Evolutionary conservation across 441 rosid species (phyloP).

Genomic region (Kokia cookei): DNA sequence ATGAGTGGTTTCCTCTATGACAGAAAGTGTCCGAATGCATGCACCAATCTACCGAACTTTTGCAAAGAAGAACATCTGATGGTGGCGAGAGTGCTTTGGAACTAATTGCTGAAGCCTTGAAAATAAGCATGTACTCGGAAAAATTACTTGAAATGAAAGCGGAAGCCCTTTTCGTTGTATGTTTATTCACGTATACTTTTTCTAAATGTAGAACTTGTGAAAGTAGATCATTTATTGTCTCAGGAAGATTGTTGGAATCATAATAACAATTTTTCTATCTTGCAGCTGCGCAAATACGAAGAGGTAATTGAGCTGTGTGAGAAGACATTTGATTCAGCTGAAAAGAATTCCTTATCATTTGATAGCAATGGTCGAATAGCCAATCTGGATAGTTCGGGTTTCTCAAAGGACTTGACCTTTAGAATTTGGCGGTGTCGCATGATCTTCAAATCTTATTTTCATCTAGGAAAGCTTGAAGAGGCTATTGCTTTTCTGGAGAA

Average conservation of each 20-base stretch:
- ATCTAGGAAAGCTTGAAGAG: constrained; percentile 85
- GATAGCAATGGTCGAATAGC: constrained; percentile 17
- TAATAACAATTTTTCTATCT: constrained; percentile 21
- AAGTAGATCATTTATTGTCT: constrained; percentile 1
- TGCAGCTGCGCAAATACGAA: constrained; percentile 77
- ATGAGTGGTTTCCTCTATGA: constrained; percentile 24
- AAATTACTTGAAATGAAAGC: constrained; percentile 80
- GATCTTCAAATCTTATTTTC: constrained; percentile 64
- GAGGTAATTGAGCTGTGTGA: constrained; percentile 81
- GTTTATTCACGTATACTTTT: constrained; percentile 11
- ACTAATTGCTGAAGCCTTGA: constrained; percentile 60
- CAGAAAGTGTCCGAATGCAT: constrained; percentile 82
- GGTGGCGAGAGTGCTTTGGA: constrained; percentile 58
- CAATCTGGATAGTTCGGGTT: constrained; percentile 31
- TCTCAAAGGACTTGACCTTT: constrained; percentile 35
- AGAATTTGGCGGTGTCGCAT: constrained; percentile 62
- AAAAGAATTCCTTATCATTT: constrained; percentile 42
- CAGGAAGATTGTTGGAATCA: neutral
- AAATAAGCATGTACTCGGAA: constrained; percentile 64
- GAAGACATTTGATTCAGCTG: constrained; percentile 70
- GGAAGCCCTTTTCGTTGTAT: constrained; percentile 65
- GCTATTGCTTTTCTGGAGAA: constrained; percentile 67
- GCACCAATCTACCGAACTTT: constrained; percentile 43
- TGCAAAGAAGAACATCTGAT: constrained; percentile 41
- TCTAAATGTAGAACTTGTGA: neutral